These are phyloP conservation scores for Mucor lusitanicus DNA, from an alignment of 371 early-diverging fungal genomes.

Conservation along the genomic window DNA sequence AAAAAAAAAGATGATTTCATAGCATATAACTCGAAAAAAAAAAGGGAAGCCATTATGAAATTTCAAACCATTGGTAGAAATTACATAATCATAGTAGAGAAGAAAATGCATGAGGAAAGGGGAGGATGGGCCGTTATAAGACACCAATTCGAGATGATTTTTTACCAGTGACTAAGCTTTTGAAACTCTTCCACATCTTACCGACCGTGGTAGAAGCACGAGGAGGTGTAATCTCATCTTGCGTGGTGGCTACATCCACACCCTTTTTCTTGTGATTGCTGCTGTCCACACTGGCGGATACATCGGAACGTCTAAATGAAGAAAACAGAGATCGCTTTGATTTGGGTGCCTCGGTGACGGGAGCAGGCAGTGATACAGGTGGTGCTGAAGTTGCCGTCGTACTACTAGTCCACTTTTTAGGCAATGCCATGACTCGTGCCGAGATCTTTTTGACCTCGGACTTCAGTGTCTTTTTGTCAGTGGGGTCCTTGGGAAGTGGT, in stretches of 20 bases:
- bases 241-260: not conserved
- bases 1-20: not conserved
- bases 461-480: slow-evolving; percentile 14
- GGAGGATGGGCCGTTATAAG: slow-evolving; percentile 17
- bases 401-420: slow-evolving; percentile 16
- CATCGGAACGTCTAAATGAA: slow-evolving; percentile 19
- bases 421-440: slow-evolving; percentile 14
- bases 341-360: slow-evolving; percentile 6
- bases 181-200: slow-evolving; percentile 51
- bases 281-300: slow-evolving; percentile 7
- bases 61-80: not conserved
- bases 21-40: not conserved
- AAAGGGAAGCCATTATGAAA: not conserved
- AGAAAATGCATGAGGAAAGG: not conserved
- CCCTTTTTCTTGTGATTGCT: slow-evolving; percentile 3
- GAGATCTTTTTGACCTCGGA: slow-evolving; percentile 26
- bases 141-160: slow-evolving; percentile 48
- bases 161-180: slow-evolving; percentile 41
- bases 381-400: not conserved
- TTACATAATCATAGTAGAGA: not conserved
- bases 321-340: slow-evolving; percentile 27
- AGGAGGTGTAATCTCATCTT: slow-evolving; percentile 2
- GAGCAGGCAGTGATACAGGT: slow-evolving; percentile 2
- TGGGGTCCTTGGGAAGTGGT: slow-evolving; percentile 7
- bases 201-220: slow-evolving; percentile 15